Percentiles rank a stretch among this genome's conserved stretches.
phyloP scores from a whole-genome alignment of 805 yeast genomes.

The Clavispora carvajalis region DNA sequence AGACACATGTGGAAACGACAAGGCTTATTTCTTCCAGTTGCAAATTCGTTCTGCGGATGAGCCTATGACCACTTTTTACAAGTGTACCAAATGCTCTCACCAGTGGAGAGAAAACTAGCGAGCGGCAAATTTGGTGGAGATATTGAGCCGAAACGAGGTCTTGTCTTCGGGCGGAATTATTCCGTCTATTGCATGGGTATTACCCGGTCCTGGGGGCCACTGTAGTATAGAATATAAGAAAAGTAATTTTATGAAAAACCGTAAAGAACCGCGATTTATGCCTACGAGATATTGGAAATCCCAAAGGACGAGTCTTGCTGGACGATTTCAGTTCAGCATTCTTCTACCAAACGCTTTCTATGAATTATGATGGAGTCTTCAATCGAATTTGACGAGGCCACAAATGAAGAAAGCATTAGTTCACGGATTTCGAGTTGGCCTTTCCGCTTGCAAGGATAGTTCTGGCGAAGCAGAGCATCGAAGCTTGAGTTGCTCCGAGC shows the following conservation, averaged over 20 bases:
- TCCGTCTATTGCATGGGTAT: background rate
- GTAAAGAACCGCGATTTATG: background rate
- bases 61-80: constrained; percentile 98
- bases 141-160: background rate
- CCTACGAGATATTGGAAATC: no score
- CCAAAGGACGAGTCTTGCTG: no score
- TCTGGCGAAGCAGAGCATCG: no score
- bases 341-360: background rate
- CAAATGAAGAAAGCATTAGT: background rate
- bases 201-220: background rate
- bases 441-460: background rate
- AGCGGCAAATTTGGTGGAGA: background rate
- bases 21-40: constrained; percentile 94
- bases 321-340: background rate
- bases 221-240: background rate
- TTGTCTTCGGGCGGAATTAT: background rate
- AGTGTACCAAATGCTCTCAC: constrained; percentile 87
- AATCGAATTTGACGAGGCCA: no score
- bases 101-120: constrained; percentile 92
- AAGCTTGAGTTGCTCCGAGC: no score
- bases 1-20: constrained; percentile 77
- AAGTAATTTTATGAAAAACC: background rate
- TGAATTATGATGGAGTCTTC: background rate
- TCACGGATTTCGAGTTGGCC: background rate
- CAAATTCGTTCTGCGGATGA: constrained; percentile 98